Percentiles rank a stretch among this genome's conserved stretches.
Evolutionary conservation across 345 rosid genomes (phyloP).

Genomic region (Lenwebbia sp.): DNA sequence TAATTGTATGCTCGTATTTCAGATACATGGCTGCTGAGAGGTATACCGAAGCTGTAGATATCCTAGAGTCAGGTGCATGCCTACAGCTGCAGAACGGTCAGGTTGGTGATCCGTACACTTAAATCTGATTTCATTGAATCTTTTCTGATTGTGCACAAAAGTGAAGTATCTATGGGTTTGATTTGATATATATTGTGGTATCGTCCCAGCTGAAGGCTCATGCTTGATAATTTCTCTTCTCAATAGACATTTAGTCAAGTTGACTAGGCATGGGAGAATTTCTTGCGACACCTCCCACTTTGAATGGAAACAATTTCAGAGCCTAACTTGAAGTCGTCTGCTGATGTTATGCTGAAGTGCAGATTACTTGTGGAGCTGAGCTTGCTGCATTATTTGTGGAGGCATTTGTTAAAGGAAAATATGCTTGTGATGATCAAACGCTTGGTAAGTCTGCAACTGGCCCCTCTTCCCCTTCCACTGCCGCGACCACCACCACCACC

Average conservation of each 20-base stretch:
- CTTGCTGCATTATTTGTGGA: constrained; percentile 71
- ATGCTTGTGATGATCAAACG: constrained; percentile 46
- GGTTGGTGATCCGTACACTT: constrained; percentile 25
- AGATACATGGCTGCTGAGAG: constrained; percentile 74
- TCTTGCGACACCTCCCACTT: not conserved
- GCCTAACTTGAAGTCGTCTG: not conserved
- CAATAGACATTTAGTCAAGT: not conserved
- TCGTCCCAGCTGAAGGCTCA: not conserved
- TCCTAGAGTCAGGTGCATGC: constrained; percentile 79
- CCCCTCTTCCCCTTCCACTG: not conserved
- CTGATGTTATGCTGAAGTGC: constrained; percentile 6
- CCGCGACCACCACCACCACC: not conserved
- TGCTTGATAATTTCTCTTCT: not conserved
- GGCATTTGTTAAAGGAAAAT: constrained; percentile 62
- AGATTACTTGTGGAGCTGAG: constrained; percentile 91
- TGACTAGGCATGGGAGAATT: not conserved
- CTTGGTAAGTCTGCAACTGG: constrained; percentile 49
- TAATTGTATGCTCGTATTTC: constrained; percentile 1
- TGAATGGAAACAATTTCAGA: not conserved
- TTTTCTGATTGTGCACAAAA: not conserved
- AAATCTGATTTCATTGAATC: not conserved
- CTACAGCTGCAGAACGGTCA: constrained; percentile 61
- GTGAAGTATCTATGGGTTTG: not conserved
- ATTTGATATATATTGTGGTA: not conserved
- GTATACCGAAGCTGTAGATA: constrained; percentile 70